Conservation (phyloP, 2,329 filamentous ascomycete genomes). For the Atkinsonella hypoxylon region DNA sequence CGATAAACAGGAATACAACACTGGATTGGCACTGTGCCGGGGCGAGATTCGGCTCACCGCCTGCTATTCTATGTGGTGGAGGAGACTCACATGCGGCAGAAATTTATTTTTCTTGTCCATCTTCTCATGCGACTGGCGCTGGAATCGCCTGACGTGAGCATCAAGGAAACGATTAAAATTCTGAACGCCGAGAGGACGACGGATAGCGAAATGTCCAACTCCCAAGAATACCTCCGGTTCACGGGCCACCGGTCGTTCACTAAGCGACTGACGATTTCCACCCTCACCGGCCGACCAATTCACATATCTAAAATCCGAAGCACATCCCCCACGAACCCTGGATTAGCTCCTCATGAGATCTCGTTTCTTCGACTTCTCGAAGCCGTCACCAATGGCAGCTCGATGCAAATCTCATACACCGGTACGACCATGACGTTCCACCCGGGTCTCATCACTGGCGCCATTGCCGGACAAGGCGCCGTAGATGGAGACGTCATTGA, state of each 20-base stretch:
- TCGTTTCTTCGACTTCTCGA: conserved; percentile 93
- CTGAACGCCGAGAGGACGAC: neutral
- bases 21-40: neutral
- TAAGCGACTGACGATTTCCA: conserved; percentile 77
- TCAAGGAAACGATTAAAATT: neutral
- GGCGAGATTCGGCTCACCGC: conserved; percentile 15
- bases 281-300: conserved; percentile 77
- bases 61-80: conserved; percentile 10
- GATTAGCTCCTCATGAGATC: conserved; percentile 83
- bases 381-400: conserved; percentile 85
- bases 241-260: conserved; percentile 74
- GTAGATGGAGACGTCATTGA: conserved; percentile 61
- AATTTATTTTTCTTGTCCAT: conserved; percentile 23
- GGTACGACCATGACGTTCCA: conserved; percentile 88
- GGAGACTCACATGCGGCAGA: conserved; percentile 17
- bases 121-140: neutral
- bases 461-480: conserved; percentile 62
- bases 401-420: conserved; percentile 92
- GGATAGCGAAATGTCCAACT: conserved; percentile 21
- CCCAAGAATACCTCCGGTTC: conserved; percentile 56
- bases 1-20: conserved; percentile 17
- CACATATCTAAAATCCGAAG: conserved; percentile 92
- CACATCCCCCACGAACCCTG: conserved; percentile 72
- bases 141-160: neutral
- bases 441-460: conserved; percentile 84